Percentiles rank a stretch among this genome's conserved stretches.
Evolutionary conservation across 1,139 yeast genomes (phyloP).

Genomic region (Debaryomycetaceae sp.): DNA sequence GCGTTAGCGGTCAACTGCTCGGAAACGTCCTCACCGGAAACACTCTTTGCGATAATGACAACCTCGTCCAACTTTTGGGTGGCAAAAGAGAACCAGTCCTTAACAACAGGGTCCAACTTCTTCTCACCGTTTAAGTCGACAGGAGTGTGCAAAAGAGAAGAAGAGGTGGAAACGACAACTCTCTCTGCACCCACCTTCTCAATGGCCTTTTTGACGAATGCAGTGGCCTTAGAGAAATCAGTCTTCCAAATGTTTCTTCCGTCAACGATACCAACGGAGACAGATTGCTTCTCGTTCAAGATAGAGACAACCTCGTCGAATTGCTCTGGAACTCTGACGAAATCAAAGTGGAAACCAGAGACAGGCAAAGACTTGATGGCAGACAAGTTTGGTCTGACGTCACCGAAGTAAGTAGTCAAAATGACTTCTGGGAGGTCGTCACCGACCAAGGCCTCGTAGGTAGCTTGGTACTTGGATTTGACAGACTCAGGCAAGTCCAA

Average conservation of each 20-base stretch:
- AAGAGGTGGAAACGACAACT: conserved; percentile 89
- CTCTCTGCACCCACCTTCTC: conserved; percentile 83
- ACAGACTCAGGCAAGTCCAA: conserved; percentile 85
- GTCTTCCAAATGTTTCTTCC: conserved; percentile 99
- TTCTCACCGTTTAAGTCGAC: conserved; percentile 90
- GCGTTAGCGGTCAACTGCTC: conserved; percentile 79
- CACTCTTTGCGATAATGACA: conserved; percentile 85
- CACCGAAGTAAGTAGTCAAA: conserved; percentile 95
- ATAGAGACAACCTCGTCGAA: conserved; percentile 74
- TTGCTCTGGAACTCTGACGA: conserved; percentile 95
- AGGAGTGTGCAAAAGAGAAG: conserved; percentile 97
- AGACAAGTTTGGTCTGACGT: conserved; percentile 91
- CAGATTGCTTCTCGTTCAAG: conserved; percentile 60
- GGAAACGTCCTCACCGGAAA: conserved; percentile 71
- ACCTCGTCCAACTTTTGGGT: conserved; percentile 93
- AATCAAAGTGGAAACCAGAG: conserved; percentile 94
- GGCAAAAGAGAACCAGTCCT: conserved; percentile 98
- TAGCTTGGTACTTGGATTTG: conserved; percentile 81
- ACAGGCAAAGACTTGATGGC: conserved; percentile 91
- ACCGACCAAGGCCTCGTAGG: conserved; percentile 68
- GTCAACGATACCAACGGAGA: conserved; percentile 95
- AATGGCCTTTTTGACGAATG: conserved; percentile 75
- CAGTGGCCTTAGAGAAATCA: conserved; percentile 83
- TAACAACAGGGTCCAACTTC: conserved; percentile 84
- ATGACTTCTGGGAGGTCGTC: conserved; percentile 72